Conservation (phyloP, 768 basidiomycete genomes). For the Solioccasus polychromus region DNA sequence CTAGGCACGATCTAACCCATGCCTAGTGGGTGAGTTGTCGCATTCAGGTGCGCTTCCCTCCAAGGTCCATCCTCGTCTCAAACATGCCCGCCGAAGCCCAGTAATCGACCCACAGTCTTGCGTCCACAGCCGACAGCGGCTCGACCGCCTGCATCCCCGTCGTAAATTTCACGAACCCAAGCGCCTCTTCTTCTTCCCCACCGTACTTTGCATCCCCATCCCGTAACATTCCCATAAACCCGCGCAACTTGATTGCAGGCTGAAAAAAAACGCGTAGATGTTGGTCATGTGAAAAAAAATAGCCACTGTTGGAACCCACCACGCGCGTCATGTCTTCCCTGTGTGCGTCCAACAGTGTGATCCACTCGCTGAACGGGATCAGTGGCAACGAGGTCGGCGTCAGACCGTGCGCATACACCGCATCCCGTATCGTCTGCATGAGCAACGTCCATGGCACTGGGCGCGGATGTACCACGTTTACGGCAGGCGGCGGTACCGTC, state of each 20-base stretch:
- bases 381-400: conserved; percentile 23
- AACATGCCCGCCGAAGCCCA: conserved; percentile 33
- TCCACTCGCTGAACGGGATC: conserved; percentile 34
- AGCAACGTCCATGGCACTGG: conserved; percentile 25
- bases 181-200: neutral
- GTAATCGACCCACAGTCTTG: conserved; percentile 36
- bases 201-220: conserved; percentile 11
- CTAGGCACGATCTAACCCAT: no score
- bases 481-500: conserved; percentile 13
- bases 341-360: neutral
- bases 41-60: neutral
- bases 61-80: no score
- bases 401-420: conserved; percentile 9
- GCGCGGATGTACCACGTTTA: conserved; percentile 35
- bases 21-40: no score
- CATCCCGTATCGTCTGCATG: conserved; percentile 26
- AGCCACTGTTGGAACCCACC: neutral
- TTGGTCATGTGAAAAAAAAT: no score
- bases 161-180: conserved; percentile 14
- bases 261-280: neutral
- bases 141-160: conserved; percentile 30
- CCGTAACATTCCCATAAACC: conserved; percentile 25
- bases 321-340: neutral
- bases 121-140: conserved; percentile 27
- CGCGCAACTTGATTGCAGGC: conserved; percentile 35